Base-by-base conservation (phyloP, 1,139 yeast genomes). In the Geotrichum phurueaensis region DNA sequence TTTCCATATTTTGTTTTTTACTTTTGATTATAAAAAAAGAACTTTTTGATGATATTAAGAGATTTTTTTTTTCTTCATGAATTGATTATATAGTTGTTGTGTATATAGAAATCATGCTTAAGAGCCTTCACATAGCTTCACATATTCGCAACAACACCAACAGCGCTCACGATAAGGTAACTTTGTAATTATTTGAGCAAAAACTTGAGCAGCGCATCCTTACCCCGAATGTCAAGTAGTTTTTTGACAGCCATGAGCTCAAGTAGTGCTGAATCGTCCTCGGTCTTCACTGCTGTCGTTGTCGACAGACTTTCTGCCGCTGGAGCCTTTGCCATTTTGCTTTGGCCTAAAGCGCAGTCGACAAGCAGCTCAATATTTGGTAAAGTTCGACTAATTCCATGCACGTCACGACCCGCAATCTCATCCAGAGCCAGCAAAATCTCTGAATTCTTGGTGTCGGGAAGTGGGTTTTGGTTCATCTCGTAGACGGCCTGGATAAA, bases 401-500 rank as follows among this genome's bases (percentile, higher is more conserved):
- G 65, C 36, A 69, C 73, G 9, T 64, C 62, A 3, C 64, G 65
- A 5, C 72, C 69, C 50, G 77, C 77, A 51, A 76, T 65, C 43
- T 71, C 74, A 56, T 74, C 75, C 18, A 76, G 64, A 1, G 75
- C 72, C 18, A 65, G 62, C 47, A 75, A 65, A 22, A 72, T 62
- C 20, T 69, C 70, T 3, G 71, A 57, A 5, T 65, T 62, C 15
- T 66, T 65, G 2, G 69, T 67, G 36, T 69, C 70, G 18, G 65
- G 63, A 50, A 62, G 67, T 1, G 70, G 68, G 25, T 69, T 71
- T n/a, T 62, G 62, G 49, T 64, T 59, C 25, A 61, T 53, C 36
- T 62, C 57, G 52, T 66, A 65, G 23, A 73, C 71, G 1, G 71
- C 62, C 55, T 83, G 83, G 47, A 89, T 72, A 70, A 94, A 94